phyloP scores from a whole-genome alignment of 1,284 basidiomycete genomes.

The Ustilago bromivora region DNA sequence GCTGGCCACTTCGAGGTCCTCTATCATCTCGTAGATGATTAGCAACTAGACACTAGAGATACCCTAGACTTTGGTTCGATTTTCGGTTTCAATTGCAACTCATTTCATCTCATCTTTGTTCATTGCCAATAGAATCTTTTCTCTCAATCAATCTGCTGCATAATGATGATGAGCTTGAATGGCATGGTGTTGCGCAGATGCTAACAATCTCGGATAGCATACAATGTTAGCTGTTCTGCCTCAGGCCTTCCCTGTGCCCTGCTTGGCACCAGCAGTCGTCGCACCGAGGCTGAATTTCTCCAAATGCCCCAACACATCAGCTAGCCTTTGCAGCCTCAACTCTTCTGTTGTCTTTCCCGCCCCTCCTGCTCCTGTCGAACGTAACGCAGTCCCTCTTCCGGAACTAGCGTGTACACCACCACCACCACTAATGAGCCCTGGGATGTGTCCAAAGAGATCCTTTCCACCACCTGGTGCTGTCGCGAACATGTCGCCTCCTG shows the following conservation, averaged over 20 bases:
- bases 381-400: background rate
- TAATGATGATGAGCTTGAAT: background rate
- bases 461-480: constrained; percentile 7
- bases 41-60: background rate
- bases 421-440: constrained; percentile 26
- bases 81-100: constrained; percentile 15
- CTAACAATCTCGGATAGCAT: background rate
- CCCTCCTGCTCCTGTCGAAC: background rate
- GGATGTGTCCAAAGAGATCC: constrained; percentile 44
- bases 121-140: background rate
- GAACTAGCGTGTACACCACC: constrained; percentile 1
- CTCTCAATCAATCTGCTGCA: background rate
- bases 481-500: constrained; percentile 13
- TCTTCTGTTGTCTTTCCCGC: constrained; percentile 23
- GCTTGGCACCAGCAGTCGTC: constrained; percentile 8
- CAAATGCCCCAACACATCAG: constrained; percentile 39
- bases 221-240: background rate
- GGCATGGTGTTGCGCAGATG: background rate
- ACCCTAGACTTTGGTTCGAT: background rate
- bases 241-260: background rate
- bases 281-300: constrained; percentile 30
- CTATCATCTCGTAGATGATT: constrained; percentile 26
- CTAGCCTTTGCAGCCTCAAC: constrained; percentile 34
- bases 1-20: constrained; percentile 18
- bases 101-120: background rate